A percentile compares a stretch with the other conserved stretches of the same genome.
Evolutionary conservation across 345 rosid species (phyloP).

Genomic region (Brassica rapa): DNA sequence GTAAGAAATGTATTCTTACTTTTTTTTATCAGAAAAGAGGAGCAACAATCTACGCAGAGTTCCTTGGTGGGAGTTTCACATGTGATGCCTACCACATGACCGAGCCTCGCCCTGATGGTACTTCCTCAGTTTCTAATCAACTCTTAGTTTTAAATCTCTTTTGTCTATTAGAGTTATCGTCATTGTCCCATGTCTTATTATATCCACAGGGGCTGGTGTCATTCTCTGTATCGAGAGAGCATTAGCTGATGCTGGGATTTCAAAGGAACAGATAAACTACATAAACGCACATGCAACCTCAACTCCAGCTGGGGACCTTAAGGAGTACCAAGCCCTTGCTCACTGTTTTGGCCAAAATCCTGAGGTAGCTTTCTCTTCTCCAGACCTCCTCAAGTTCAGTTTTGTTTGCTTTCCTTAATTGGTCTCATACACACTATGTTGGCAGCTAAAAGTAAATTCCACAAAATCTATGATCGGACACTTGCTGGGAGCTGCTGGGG

Average conservation of each 20-base stretch:
- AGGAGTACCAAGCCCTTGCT: slow-evolving; percentile 78
- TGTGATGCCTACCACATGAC: slow-evolving; percentile 98
- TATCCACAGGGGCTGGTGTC: slow-evolving; percentile 65
- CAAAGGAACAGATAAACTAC: slow-evolving; percentile 74
- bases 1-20: slow-evolving; percentile 13
- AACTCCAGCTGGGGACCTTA: slow-evolving; percentile 83
- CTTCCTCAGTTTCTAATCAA: slow-evolving; percentile 3
- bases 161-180: background rate
- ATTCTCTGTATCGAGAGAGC: slow-evolving; percentile 90
- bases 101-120: slow-evolving; percentile 95
- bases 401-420: slow-evolving; percentile 12
- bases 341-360: slow-evolving; percentile 80
- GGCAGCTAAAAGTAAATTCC: slow-evolving; percentile 78
- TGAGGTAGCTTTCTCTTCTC: slow-evolving; percentile 39
- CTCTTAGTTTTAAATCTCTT: background rate
- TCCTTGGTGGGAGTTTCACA: slow-evolving; percentile 92
- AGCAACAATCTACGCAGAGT: slow-evolving; percentile 88
- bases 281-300: slow-evolving; percentile 97
- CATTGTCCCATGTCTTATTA: background rate
- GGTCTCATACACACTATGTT: slow-evolving; percentile 14
- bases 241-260: slow-evolving; percentile 67
- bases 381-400: background rate
- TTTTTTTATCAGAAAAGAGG: slow-evolving; percentile 67
- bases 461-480: slow-evolving; percentile 98
- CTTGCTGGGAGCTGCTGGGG: slow-evolving; percentile 93